Evolutionary conservation across 257 asterid species (phyloP), one percentile per base, ranked within the genome.

Genomic region (Plantago elongata): DNA sequence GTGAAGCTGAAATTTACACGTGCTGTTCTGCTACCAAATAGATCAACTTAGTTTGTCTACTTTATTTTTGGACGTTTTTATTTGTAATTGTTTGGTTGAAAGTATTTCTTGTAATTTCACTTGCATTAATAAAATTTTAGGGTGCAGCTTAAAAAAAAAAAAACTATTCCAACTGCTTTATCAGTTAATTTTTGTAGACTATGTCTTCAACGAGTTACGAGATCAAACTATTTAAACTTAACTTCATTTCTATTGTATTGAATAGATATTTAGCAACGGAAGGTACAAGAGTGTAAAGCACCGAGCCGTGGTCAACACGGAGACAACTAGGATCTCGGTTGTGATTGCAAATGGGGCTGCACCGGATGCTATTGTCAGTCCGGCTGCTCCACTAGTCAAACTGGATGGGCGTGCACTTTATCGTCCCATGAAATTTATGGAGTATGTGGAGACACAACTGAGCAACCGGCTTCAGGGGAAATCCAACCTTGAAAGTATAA

Each of bases 341-440:
- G 90, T 62, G 30, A 7, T 78, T 11, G 70, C 79, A 0, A 74
- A 74, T 14, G 87, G 90, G 22, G 81, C 90, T 4, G 77, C 83
- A 0, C 74, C 74, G 4, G 83, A 78, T 5, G 73, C 74, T 11
- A 17, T 51, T 10, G 83, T 83, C 1, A 34, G 64, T 17, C 87
- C 90, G 2, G 76, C 79, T 15, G 37, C 64, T 0, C 56, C 37
- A 9, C 38, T 83, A 54, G 45, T 76, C 1, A 43, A 65, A 1
- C 65, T 44, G 0, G 69, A 74, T 2, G 74, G 68, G 5, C 45
- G 66, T 8, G 44, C 80, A 9, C 69, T 64, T 18, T 80, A 80
- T 48, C 55, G 11, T 0, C 67, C 85, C 1, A 72, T 78, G 72
- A 80, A 80, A 56, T 85, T 68, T 51, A 78, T 72, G 10, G 87